Base-by-base conservation (phyloP, 2,329 filamentous ascomycete species). In the Claviceps monticola region DNA sequence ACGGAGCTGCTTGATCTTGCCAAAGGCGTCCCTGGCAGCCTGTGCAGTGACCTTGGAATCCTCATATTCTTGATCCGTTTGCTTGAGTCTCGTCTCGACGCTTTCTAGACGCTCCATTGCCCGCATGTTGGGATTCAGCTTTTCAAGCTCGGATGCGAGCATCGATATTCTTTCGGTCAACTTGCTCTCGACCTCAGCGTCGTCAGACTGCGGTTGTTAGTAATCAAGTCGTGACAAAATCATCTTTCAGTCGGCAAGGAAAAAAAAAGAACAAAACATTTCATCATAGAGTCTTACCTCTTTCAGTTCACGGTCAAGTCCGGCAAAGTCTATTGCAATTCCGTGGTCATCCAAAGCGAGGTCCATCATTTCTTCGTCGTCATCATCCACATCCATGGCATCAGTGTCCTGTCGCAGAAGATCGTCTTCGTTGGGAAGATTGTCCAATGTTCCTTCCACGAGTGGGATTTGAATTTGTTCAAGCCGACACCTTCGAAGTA, bases 101-200 rank as follows among this genome's bases (percentile, higher is more conserved):
- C 82, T 84, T 63, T 93, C 87, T 5, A 98, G 76, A 48, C 91
- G 86, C 63, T 97, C 89, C 68, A 90, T 88, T 8, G 91, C 93
- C 60, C 91, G 88, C 81, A 95, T 94, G 67, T 98, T 97, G 26
- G 93, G 93, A 55, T 93, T 90, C 67, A 97, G 83, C 68, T 95
- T 95, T 64, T 95, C 89, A 19, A 98, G 79, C 59, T 95, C 87
- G 36, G 77, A 73, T 45, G 83, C 82, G 9, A 98, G 75, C 29
- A 77, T 76, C 19, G 78, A 74, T 57, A 98, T 88, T 61, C 82
- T 84, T 51, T 95, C 87, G 50, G 85, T 79, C 1, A 98, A 75
- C 53, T 78, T 76, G 46, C 86, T 80, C 62, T 96, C 91, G 23
- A 84, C 71, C 54, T 82, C 80, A 17, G 83, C 74, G 52, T 86